Base-by-base conservation (phyloP, 441 rosid species). In the Erodium moschatum region DNA sequence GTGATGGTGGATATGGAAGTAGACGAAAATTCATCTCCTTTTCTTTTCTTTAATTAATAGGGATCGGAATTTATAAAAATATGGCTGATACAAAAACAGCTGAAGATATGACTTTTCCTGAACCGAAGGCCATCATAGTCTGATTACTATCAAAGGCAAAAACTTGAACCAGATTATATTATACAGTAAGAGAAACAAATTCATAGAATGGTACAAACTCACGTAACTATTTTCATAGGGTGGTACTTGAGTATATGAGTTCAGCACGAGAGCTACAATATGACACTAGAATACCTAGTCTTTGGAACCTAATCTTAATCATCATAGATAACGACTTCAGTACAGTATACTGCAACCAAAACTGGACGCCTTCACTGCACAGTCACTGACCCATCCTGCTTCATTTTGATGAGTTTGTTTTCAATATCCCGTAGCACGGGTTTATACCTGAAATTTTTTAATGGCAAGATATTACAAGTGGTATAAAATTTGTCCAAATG, bases 351-450 rank as follows among this genome's bases (percentile, higher is more conserved):
- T 58, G 64, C 64, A 7, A 10, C 5, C n/a, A 11, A 8, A 58
- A 8, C 2, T 20, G 5, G 12, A 2, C 11, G 29, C 69, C 65
- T 72, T 84, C 81, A 86, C 74, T 79, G 81, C 44, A 79, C 86
- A 0, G 80, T 67, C 64, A 85, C 81, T 0, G 83, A 80, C 60
- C 91, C 84, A 52, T 87, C 98, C 79, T 84, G 94, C 83, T 89
- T 93, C 86, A 93, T 85, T 79, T 86, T 91, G 81, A 94, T 83
- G 69, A 89, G 89, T 73, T 79, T 82, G 79, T 85, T 83, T 78
- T 94, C 96, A 0, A 91, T 89, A 81, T 88, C 91, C 70, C 92
- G 80, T 19, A 93, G 83, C 65, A 91, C 85, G 10, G 98, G 97
- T 70, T 85, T 91, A 68, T 93, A 93, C 68, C 98, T 89, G 95